Conservation (phyloP, 352 stramenopile genomes). For the Blastocystis sp. region DNA sequence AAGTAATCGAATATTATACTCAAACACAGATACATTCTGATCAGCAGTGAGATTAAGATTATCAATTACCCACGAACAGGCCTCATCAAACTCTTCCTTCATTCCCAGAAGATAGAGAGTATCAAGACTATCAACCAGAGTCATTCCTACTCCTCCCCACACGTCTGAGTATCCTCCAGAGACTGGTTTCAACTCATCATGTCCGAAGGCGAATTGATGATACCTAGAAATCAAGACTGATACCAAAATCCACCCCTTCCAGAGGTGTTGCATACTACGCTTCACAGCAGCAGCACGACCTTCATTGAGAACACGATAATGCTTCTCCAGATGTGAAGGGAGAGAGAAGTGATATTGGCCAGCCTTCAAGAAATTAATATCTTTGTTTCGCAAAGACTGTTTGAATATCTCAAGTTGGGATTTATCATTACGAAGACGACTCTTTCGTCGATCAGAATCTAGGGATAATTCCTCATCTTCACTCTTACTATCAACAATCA, state of each 20-base stretch:
- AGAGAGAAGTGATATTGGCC: slow-evolving; percentile 44
- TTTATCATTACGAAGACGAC: slow-evolving; percentile 13
- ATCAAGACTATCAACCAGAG: slow-evolving; percentile 79
- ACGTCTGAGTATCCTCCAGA: slow-evolving; percentile 27
- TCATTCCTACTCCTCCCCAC: slow-evolving; percentile 72
- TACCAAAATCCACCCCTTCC: background rate
- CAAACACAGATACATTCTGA: slow-evolving; percentile 90
- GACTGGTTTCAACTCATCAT: slow-evolving; percentile 62
- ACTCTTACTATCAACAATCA: slow-evolving; percentile 43
- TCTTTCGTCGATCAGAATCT: slow-evolving; percentile 13
- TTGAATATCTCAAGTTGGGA: slow-evolving; percentile 46
- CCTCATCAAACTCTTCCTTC: slow-evolving; percentile 77
- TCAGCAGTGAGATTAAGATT: slow-evolving; percentile 75
- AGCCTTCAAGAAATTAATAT: background rate
- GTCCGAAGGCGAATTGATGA: slow-evolving; percentile 2
- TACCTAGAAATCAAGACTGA: background rate
- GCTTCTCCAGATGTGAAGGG: background rate
- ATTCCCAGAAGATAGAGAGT: slow-evolving; percentile 78
- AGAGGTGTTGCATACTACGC: slow-evolving; percentile 21
- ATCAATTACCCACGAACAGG: slow-evolving; percentile 73
- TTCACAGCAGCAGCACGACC: slow-evolving; percentile 23
- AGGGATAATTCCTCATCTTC: background rate
- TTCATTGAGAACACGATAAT: slow-evolving; percentile 18
- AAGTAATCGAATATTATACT: slow-evolving; percentile 93
- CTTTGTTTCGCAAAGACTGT: slow-evolving; percentile 15